Base-by-base conservation (phyloP, 257 asterid genomes). In the Salvia miltiorrhiza region DNA sequence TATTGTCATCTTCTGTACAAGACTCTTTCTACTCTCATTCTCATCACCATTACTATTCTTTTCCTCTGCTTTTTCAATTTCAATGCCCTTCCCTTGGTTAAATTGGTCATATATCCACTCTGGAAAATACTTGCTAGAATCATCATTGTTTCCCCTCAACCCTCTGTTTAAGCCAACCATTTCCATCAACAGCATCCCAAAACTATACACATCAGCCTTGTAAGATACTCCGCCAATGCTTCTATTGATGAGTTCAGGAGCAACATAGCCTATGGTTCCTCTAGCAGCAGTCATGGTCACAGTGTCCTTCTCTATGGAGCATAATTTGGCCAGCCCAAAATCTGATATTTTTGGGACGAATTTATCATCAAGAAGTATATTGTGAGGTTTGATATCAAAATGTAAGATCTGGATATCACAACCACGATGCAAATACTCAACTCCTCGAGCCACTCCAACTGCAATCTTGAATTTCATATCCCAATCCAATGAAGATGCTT, bases 231-330 rank as follows among this genome's bases (percentile, higher is more conserved):
- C 0, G 1, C 40, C 62, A 12, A 55, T 26, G 3, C 71, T 47
- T 41, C 71, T 72, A n/a, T 72, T 66, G 19, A 76, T 33, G 10
- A 77, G 52, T 12, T 77, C 77, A 1, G 77, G 74, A 65, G 81
- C 81, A 35, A 71, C 77, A 54, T 72, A 72, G 7, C 75, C 78
- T n/a, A 77, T 72, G 16, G 72, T 77, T 16, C 81, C 81, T 21
- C 78, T 56, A 4, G 75, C 72, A n/a, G 72, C 78, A 16, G 81
- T 60, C 13, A 77, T 13, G 7, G 54, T 60, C 63, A 77, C 63
- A 3, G 35, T 45, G 7, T 56, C 17, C 1, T 52, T 63, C 13
- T 58, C 66, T 0, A 39, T 44, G 0, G 67, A 58, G 64, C 32
- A 76, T 1, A 32, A 60, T n/a, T 43, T 76, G 0, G 74, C 80